phyloP scores from a whole-genome alignment of 768 basidiomycete genomes.

The Pleurotus pulmonarius region DNA sequence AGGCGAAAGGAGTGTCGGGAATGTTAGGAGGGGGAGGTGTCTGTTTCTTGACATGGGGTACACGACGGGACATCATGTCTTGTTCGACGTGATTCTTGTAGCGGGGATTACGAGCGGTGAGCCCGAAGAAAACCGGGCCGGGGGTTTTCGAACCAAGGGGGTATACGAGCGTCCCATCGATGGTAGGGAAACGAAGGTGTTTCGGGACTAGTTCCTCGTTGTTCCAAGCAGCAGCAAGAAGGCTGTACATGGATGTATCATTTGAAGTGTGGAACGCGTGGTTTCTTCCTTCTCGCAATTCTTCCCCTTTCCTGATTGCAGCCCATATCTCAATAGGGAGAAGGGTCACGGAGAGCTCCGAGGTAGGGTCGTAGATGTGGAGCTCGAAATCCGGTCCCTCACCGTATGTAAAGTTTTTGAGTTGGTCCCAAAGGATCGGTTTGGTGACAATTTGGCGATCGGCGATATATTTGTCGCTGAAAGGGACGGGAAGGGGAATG shows the following conservation, averaged over 20 bases:
- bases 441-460: not conserved
- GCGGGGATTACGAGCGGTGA: constrained; percentile 9
- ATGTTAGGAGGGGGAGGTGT: not conserved
- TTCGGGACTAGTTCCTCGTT: not conserved
- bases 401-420: not conserved
- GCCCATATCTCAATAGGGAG: not conserved
- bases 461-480: not conserved
- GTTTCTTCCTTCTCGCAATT: not conserved
- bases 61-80: not conserved
- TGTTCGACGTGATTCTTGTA: not conserved
- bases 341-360: not conserved
- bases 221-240: not conserved
- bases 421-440: not conserved
- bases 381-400: not conserved
- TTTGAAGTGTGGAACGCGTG: not conserved
- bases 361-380: not conserved
- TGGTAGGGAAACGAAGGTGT: not conserved
- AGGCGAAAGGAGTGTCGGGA: not conserved
- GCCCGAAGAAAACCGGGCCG: constrained; percentile 1
- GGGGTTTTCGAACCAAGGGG: not conserved
- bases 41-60: not conserved
- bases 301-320: not conserved
- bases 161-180: not conserved
- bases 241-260: not conserved
- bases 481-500: not conserved